A percentile compares a stretch with the other conserved stretches of the same genome.
Evolutionary conservation across 768 basidiomycete species (phyloP).

Genomic region (Collybia sordida): DNA sequence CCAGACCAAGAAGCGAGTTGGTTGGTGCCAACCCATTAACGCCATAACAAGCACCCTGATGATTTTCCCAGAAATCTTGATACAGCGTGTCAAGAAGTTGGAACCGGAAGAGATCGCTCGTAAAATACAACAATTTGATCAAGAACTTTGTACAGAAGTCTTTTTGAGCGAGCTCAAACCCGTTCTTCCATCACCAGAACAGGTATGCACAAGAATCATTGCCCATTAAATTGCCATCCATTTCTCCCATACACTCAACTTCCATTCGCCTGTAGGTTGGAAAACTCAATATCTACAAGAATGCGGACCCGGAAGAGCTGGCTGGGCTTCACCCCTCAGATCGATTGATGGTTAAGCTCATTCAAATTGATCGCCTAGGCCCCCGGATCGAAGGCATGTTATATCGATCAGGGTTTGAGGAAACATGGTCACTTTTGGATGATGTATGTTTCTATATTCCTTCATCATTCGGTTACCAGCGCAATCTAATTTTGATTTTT

Average conservation of each 20-base stretch:
- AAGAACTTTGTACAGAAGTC: conserved; percentile 80
- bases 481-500: conserved; percentile 2
- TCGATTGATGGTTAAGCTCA: conserved; percentile 94
- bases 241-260: not conserved
- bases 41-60: not conserved
- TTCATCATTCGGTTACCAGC: no score
- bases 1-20: conserved; percentile 91
- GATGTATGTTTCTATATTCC: conserved; percentile 69
- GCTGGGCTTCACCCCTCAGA: conserved; percentile 91
- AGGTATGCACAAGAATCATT: conserved; percentile 44
- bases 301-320: conserved; percentile 83
- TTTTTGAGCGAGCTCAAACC: conserved; percentile 89
- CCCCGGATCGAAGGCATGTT: conserved; percentile 96
- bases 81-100: conserved; percentile 80
- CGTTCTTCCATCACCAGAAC: conserved; percentile 89
- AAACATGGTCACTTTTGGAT: conserved; percentile 78
- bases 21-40: conserved; percentile 44
- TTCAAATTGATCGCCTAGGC: conserved; percentile 87
- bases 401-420: conserved; percentile 86
- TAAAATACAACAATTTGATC: conserved; percentile 85
- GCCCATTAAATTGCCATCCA: not conserved
- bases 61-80: conserved; percentile 73
- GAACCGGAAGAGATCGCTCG: conserved; percentile 85
- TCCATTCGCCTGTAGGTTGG: conserved; percentile 54
- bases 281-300: conserved; percentile 87